Conservation (phyloP, 306 rosid species). For the Castanea mollissima region DNA sequence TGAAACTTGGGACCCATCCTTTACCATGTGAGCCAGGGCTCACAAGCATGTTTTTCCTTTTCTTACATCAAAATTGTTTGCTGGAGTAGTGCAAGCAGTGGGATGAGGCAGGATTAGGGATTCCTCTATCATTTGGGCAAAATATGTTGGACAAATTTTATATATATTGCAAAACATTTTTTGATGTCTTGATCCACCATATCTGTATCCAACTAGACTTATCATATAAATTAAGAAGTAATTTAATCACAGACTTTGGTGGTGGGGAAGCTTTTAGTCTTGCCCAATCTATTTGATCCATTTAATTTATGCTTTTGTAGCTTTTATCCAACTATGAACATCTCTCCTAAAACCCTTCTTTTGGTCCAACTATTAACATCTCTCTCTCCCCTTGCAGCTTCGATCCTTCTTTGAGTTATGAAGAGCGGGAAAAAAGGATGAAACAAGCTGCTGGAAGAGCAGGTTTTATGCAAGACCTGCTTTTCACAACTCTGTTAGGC, state of each 20-base stretch:
- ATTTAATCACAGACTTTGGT: neutral
- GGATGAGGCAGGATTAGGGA: neutral
- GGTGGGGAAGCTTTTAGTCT: neutral
- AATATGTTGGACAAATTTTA: neutral
- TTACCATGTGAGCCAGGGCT: neutral
- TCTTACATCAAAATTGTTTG: neutral
- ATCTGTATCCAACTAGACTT: neutral
- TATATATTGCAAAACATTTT: neutral
- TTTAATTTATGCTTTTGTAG: neutral
- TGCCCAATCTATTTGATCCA: neutral
- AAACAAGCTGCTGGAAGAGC: slow-evolving; percentile 84
- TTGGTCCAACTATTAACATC: neutral
- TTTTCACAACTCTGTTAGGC: slow-evolving; percentile 61
- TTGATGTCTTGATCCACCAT: neutral
- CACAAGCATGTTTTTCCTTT: neutral
- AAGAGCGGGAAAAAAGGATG: slow-evolving; percentile 82
- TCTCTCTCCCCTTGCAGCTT: slow-evolving; percentile 48
- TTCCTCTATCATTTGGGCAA: neutral
- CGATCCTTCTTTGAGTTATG: slow-evolving; percentile 79
- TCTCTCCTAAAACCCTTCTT: neutral
- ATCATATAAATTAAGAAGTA: neutral
- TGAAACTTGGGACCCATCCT: neutral
- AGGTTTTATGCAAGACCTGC: slow-evolving; percentile 85
- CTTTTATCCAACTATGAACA: neutral
- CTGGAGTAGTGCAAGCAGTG: neutral